Percentiles rank a stretch among this genome's conserved stretches.
Evolutionary conservation across 495 filamentous ascomycete species (phyloP).

Genomic region (Podospora sp.): DNA sequence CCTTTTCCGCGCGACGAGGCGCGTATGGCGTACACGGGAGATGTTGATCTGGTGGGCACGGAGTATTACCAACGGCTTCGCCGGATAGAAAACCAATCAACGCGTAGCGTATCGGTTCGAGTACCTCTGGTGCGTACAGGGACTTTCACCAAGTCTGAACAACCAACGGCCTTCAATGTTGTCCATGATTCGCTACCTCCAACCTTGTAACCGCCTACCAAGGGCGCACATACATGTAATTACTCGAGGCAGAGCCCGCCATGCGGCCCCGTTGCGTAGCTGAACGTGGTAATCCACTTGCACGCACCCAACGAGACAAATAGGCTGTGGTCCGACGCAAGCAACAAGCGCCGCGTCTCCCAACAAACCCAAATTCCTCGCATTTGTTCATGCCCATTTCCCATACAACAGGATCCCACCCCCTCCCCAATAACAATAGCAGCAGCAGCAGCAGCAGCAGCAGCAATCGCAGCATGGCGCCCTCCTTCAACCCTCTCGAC

Average conservation of each 20-base stretch:
- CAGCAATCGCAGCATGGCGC: no score
- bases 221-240: not conserved
- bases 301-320: no score
- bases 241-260: not conserved
- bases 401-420: no score
- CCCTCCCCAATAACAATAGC: no score
- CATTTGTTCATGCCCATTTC: no score
- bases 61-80: not conserved
- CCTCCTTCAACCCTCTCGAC: not conserved
- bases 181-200: not conserved
- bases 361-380: no score
- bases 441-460: no score
- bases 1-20: not conserved
- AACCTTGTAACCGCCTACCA: not conserved
- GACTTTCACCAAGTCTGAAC: not conserved
- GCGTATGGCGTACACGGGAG: not conserved
- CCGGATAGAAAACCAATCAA: not conserved
- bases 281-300: not conserved
- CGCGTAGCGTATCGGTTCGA: not conserved
- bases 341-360: no score
- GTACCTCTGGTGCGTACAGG: not conserved
- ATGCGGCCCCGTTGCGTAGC: not conserved
- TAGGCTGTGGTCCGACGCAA: no score
- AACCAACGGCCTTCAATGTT: not conserved
- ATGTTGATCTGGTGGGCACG: not conserved